Evolutionary conservation across 192 early-diverging fungal genomes (phyloP).

Genomic region (Coemansia sp.): DNA sequence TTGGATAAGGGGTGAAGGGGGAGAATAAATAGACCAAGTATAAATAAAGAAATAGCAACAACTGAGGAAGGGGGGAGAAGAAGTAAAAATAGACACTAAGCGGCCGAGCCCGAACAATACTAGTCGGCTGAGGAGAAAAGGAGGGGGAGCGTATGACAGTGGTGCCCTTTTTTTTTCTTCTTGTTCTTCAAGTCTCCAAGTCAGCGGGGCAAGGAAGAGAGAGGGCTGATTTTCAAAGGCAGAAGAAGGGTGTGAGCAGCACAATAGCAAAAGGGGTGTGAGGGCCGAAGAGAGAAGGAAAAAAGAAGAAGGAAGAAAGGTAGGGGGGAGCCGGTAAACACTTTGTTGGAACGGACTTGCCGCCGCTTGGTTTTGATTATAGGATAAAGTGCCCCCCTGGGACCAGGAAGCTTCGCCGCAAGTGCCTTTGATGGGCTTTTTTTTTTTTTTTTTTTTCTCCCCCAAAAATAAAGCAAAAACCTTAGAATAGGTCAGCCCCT

Average conservation of each 20-base stretch:
- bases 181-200: neutral
- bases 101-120: slow-evolving; percentile 17
- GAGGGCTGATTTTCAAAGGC: slow-evolving; percentile 13
- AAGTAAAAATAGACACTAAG: slow-evolving; percentile 9
- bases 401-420: neutral
- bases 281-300: neutral
- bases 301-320: neutral
- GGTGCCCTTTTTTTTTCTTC: slow-evolving; percentile 7
- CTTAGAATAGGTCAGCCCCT: neutral
- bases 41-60: slow-evolving; percentile 22
- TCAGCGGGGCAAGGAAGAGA: neutral
- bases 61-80: slow-evolving; percentile 5
- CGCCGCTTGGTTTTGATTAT: slow-evolving; percentile 6
- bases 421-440: neutral
- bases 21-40: slow-evolving; percentile 25
- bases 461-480: slow-evolving; percentile 2
- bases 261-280: neutral
- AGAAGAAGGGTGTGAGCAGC: neutral
- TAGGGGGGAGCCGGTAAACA: neutral
- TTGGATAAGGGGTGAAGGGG: neutral
- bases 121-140: neutral
- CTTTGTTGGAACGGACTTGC: neutral
- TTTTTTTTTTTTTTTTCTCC: neutral
- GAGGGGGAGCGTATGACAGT: neutral
- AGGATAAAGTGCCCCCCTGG: neutral